Percentiles rank a stretch among this genome's conserved stretches.
These are phyloP conservation scores for Pseudogymnoascus sp. DNA, from an alignment of 2,329 filamentous ascomycete species.

Conservation along the genomic window DNA sequence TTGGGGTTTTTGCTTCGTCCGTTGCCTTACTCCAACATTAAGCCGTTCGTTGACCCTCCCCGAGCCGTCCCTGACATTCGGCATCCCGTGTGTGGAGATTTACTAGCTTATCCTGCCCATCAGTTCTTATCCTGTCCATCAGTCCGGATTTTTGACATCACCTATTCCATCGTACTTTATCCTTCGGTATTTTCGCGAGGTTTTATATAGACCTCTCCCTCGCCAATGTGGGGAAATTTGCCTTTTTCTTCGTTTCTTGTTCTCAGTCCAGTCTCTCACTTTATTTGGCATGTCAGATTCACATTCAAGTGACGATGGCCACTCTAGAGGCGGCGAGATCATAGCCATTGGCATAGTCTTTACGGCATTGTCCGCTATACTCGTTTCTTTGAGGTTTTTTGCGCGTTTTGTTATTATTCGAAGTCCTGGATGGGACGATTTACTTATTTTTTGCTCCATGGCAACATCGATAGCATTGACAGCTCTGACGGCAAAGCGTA, in stretches of 20 bases:
- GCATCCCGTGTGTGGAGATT: background rate
- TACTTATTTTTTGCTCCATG: conserved; percentile 14
- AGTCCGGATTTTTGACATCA: background rate
- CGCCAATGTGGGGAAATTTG: background rate
- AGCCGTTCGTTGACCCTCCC: background rate
- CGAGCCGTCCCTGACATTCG: background rate
- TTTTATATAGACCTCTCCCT: background rate
- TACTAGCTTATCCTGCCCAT: background rate
- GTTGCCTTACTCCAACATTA: background rate
- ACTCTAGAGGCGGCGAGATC: background rate
- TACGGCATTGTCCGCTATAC: conserved; percentile 8
- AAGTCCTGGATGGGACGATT: conserved; percentile 15
- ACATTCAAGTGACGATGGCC: background rate
- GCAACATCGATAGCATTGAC: conserved; percentile 12
- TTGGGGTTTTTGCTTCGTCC: background rate
- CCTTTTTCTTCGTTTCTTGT: background rate
- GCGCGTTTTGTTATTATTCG: conserved; percentile 14
- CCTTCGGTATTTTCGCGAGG: background rate
- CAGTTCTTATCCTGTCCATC: background rate
- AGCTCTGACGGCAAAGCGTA: conserved; percentile 7
- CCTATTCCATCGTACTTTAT: background rate
- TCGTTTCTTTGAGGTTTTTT: conserved; percentile 12
- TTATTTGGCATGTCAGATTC: background rate
- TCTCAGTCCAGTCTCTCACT: background rate
- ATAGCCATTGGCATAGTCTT: conserved; percentile 7